Percentiles rank a stretch among this genome's conserved stretches.
Evolutionary conservation across 1,284 basidiomycete species (phyloP).

Genomic region (Sparassis latifolia): DNA sequence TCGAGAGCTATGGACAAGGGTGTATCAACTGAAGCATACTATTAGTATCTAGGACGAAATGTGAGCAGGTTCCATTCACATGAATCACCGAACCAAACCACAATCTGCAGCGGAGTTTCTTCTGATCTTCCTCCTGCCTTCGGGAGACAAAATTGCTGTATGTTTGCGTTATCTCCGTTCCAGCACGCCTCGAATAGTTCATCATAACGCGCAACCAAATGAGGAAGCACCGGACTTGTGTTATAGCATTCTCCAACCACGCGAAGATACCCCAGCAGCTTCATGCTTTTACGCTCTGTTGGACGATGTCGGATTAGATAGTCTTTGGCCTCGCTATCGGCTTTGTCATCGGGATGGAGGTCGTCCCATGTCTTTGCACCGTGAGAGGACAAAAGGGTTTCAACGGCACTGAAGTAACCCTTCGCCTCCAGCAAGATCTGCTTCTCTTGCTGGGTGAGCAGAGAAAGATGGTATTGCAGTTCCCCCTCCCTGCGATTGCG

Average conservation of each 20-base stretch:
- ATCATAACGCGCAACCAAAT: constrained; percentile 33
- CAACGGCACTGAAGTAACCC: constrained; percentile 19
- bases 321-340: neutral
- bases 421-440: neutral
- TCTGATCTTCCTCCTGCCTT: constrained; percentile 18
- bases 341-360: constrained; percentile 26
- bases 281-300: neutral
- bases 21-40: constrained; percentile 29
- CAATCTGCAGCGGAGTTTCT: constrained; percentile 36
- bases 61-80: neutral
- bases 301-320: neutral
- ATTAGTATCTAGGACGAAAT: no score
- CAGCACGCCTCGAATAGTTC: constrained; percentile 49
- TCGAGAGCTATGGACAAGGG: constrained; percentile 42
- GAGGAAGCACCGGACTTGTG: constrained; percentile 5
- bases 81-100: constrained; percentile 20
- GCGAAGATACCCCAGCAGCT: neutral
- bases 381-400: constrained; percentile 28
- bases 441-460: neutral
- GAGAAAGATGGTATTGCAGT: neutral
- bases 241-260: neutral
- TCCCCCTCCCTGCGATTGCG: constrained; percentile 1
- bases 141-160: constrained; percentile 45
- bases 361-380: constrained; percentile 41
- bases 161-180: constrained; percentile 39